Percentiles rank a stretch among this genome's conserved stretches.
These are phyloP conservation scores for Starmera dryadoides DNA, from an alignment of 805 yeast species.

Conservation along the genomic window DNA sequence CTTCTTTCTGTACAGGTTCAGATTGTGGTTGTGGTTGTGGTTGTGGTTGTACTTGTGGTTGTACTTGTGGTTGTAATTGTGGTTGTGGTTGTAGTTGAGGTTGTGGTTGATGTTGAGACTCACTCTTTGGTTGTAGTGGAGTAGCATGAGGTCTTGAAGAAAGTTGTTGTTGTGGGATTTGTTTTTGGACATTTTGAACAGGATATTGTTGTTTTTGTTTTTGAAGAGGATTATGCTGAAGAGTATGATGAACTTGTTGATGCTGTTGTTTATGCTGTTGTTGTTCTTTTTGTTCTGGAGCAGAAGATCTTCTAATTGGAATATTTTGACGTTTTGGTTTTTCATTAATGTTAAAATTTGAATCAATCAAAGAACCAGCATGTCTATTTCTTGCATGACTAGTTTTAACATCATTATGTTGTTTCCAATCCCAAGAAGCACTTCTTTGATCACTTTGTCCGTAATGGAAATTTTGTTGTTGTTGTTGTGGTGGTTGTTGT, in stretches of 20 bases:
- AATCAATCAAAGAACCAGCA: conserved; percentile 16
- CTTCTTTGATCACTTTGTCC: neutral
- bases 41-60: neutral
- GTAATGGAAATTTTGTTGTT: neutral
- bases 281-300: neutral
- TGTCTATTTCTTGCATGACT: conserved; percentile 29
- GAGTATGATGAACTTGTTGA: neutral
- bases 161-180: neutral
- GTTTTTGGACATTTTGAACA: neutral
- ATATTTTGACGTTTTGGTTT: neutral
- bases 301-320: neutral
- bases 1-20: neutral
- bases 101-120: conserved; percentile 2
- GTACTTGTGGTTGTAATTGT: neutral
- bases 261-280: neutral
- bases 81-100: conserved; percentile 2
- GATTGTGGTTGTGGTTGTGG: neutral
- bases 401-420: neutral
- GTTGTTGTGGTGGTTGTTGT: conserved; percentile 1
- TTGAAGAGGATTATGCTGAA: neutral
- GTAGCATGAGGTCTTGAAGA: no score
- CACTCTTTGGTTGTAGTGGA: no score
- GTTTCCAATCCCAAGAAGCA: neutral
- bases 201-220: neutral
- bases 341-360: conserved; percentile 4